Percentiles rank a stretch among this genome's conserved stretches.
Conservation (phyloP, 139 green algal genomes). For the Micractinium conductrix region DNA sequence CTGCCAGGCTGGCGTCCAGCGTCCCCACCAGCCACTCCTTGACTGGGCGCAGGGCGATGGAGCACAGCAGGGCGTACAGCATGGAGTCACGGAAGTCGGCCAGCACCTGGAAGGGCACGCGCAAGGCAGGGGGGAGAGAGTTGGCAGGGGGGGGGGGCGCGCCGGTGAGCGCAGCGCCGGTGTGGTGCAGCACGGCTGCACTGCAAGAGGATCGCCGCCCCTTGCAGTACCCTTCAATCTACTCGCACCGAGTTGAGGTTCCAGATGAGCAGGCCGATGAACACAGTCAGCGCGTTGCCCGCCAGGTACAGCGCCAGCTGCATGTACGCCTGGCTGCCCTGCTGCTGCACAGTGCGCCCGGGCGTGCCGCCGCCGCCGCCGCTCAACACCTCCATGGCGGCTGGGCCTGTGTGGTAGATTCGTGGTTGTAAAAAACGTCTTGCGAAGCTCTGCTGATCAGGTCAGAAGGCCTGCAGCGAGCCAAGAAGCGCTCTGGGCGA, state of each 20-base stretch:
- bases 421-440: no score
- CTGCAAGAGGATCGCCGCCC: no score
- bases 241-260: conserved; percentile 52
- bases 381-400: conserved; percentile 1
- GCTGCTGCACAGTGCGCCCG: neutral
- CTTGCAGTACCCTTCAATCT: no score
- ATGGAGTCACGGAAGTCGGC: conserved; percentile 58
- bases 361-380: neutral
- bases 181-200: no score
- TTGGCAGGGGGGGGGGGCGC: neutral
- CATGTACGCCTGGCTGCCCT: conserved; percentile 9
- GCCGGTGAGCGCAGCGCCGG: no score
- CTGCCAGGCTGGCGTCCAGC: conserved; percentile 32
- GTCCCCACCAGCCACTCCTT: conserved; percentile 57
- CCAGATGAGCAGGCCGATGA: conserved; percentile 55
- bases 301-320: conserved; percentile 48
- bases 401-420: no score
- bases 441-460: no score
- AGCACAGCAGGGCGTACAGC: conserved; percentile 64
- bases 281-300: conserved; percentile 54
- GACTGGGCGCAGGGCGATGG: conserved; percentile 58
- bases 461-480: no score
- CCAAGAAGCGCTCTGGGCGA: no score
- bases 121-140: neutral
- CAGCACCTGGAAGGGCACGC: conserved; percentile 24